Percentiles rank a stretch among this genome's conserved stretches.
phyloP scores from a whole-genome alignment of 306 rosid genomes.

The Lathyrus oleraceus region DNA sequence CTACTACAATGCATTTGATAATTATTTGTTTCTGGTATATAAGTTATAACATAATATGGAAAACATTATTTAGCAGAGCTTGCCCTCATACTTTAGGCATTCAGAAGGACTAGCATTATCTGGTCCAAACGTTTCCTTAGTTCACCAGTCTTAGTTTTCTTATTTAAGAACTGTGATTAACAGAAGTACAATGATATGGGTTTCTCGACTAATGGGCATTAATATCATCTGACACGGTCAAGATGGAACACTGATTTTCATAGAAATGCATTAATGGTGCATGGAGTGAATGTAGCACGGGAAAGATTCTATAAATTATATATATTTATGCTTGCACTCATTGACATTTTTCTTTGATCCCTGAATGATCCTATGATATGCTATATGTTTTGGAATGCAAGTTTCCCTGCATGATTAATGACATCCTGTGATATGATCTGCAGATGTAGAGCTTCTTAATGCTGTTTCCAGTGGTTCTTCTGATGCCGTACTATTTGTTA shows the following conservation, averaged over 20 bases:
- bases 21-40: constrained; percentile 24
- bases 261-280: neutral
- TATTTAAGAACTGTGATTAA: constrained; percentile 9
- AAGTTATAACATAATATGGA: neutral
- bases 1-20: constrained; percentile 5
- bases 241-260: neutral
- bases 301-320: constrained; percentile 20
- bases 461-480: constrained; percentile 74
- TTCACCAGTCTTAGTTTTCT: constrained; percentile 17
- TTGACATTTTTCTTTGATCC: constrained; percentile 3
- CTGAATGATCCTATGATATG: constrained; percentile 22
- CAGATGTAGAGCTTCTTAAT: constrained; percentile 76
- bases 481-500: constrained; percentile 74
- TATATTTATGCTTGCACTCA: constrained; percentile 11
- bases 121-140: constrained; percentile 16
- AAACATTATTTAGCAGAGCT: constrained; percentile 11
- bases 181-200: neutral
- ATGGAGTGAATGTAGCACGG: neutral
- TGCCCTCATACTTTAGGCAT: constrained; percentile 7
- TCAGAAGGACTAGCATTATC: neutral
- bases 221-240: constrained; percentile 8
- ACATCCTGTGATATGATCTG: constrained; percentile 42
- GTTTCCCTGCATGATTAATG: constrained; percentile 38
- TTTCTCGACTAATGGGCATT: constrained; percentile 18
- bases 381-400: constrained; percentile 23